A percentile compares a stretch with the other conserved stretches of the same genome.
Conservation (phyloP, 805 yeast genomes). For the Wickerhamomyces subpelliculosus region DNA sequence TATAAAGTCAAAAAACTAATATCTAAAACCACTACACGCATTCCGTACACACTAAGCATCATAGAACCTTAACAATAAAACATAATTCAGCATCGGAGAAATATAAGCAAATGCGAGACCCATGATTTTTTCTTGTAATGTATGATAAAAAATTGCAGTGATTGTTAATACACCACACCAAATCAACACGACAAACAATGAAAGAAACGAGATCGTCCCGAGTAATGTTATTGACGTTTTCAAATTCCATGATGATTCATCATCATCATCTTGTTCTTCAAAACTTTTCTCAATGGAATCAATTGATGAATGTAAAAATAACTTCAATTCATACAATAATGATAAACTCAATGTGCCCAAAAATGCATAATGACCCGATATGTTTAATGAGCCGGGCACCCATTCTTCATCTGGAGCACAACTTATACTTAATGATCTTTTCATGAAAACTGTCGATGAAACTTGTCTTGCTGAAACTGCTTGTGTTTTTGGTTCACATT, state of each 20-base stretch:
- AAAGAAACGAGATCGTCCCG: background rate
- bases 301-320: background rate
- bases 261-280: background rate
- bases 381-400: conserved; percentile 1
- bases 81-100: conserved; percentile 39
- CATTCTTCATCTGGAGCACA: conserved; percentile 1
- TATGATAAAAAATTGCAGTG: conserved; percentile 82
- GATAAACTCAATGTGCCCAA: background rate
- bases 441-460: too few species aligned
- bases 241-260: background rate
- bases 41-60: too few species aligned
- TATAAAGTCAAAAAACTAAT: too few species aligned
- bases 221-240: background rate
- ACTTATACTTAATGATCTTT: conserved; percentile 1
- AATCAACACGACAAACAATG: conserved; percentile 7
- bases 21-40: background rate
- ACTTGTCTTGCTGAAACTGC: too few species aligned
- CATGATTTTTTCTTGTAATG: conserved; percentile 62
- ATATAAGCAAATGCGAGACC: conserved; percentile 62
- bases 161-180: conserved; percentile 59
- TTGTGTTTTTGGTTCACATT: too few species aligned
- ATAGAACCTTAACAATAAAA: background rate
- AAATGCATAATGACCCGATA: conserved; percentile 2
- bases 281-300: background rate
- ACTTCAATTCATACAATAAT: background rate